A percentile compares a stretch with the other conserved stretches of the same genome.
Conservation (phyloP, 371 early-diverging fungal genomes). For the Umbelopsis sp. region DNA sequence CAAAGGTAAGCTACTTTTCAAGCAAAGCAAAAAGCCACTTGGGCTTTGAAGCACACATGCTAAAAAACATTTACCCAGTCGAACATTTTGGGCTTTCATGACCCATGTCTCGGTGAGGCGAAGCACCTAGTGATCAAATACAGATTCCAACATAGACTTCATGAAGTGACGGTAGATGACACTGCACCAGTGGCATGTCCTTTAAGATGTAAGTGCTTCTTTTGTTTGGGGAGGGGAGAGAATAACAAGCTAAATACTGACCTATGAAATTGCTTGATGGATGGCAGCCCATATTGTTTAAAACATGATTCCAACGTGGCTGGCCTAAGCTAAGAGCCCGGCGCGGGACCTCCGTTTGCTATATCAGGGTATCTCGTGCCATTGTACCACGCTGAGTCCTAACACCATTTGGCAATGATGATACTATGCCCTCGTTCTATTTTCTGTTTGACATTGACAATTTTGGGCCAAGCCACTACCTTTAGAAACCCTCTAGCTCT, state of each 20-base stretch:
- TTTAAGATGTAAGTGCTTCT: conserved; percentile 64
- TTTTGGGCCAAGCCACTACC: too few species aligned
- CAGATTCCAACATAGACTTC: conserved; percentile 80
- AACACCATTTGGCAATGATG: not conserved
- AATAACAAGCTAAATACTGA: not conserved
- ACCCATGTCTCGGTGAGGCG: conserved; percentile 89
- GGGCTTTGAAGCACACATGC: conserved; percentile 15
- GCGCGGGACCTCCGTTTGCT: conserved; percentile 15
- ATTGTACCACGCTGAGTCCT: not conserved
- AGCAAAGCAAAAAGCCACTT: not conserved
- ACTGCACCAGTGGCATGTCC: conserved; percentile 82
- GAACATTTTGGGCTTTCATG: conserved; percentile 92
- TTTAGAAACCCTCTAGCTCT: too few species aligned
- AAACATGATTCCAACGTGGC: not conserved
- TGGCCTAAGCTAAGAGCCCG: not conserved
- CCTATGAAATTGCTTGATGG: not conserved
- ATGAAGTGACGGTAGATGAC: conserved; percentile 84
- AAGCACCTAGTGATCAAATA: conserved; percentile 87
- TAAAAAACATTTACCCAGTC: conserved; percentile 46
- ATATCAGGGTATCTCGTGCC: conserved; percentile 14
- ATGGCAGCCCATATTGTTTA: conserved; percentile 5
- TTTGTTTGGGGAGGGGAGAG: too few species aligned
- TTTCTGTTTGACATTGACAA: not conserved
- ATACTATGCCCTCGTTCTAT: not conserved
- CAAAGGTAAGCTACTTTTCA: conserved; percentile 64